Conservation (phyloP, 164 flowering plant genomes). For the Sextonia rubra region DNA sequence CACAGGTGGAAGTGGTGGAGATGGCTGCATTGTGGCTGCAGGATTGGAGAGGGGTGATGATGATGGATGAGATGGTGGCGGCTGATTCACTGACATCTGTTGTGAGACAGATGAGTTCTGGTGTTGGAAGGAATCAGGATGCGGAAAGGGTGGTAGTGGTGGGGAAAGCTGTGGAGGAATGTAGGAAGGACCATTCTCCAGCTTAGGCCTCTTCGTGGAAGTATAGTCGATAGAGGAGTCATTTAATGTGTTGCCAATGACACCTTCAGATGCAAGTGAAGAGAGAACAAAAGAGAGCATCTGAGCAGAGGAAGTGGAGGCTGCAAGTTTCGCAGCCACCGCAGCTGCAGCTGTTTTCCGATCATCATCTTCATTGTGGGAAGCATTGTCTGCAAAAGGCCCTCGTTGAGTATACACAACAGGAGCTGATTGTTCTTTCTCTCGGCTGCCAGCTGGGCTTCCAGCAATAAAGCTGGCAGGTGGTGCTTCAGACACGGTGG, state of each 20-base stretch:
- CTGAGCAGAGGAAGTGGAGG: slow-evolving; percentile 90
- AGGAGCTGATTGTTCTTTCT: slow-evolving; percentile 50
- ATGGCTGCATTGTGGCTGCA: slow-evolving; percentile 19
- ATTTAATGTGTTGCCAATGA: slow-evolving; percentile 38
- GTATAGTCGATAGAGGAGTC: slow-evolving; percentile 49
- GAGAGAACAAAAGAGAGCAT: slow-evolving; percentile 90
- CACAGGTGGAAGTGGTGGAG: slow-evolving; percentile 27
- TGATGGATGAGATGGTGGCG: slow-evolving; percentile 43
- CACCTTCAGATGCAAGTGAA: slow-evolving; percentile 81
- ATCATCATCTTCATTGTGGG: slow-evolving; percentile 42
- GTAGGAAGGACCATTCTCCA: slow-evolving; percentile 46
- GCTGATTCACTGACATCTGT: slow-evolving; percentile 24
- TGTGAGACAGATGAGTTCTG: slow-evolving; percentile 18
- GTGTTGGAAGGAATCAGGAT: slow-evolving; percentile 41
- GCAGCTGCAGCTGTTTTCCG: slow-evolving; percentile 86
- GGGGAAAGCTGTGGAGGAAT: slow-evolving; percentile 40
- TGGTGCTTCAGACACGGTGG: slow-evolving; percentile 23
- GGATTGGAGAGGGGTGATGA: slow-evolving; percentile 37
- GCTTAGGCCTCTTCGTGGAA: slow-evolving; percentile 63
- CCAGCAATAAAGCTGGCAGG: slow-evolving; percentile 26
- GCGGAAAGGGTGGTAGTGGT: slow-evolving; percentile 35
- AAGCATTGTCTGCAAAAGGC: slow-evolving; percentile 31
- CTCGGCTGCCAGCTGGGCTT: slow-evolving; percentile 18
- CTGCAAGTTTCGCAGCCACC: slow-evolving; percentile 83
- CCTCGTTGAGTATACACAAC: slow-evolving; percentile 44